phyloP scores from a whole-genome alignment of 2,329 filamentous ascomycete genomes.

The Lachnellula suecica region DNA sequence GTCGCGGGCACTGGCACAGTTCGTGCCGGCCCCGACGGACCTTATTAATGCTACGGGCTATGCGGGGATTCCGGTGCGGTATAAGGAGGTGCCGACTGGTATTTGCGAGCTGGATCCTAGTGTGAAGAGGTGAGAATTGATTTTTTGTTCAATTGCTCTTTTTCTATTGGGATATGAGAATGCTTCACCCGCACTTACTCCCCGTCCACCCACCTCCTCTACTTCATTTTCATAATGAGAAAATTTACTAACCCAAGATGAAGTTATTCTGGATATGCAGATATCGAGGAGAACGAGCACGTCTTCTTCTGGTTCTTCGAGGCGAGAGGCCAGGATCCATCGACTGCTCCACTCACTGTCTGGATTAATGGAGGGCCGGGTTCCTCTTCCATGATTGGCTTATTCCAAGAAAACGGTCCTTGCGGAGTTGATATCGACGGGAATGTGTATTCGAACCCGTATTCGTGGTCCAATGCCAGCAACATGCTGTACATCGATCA shows the following conservation, averaged over 20 bases:
- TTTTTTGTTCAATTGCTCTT: too few relatives aligned
- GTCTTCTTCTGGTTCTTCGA: constrained; percentile 47
- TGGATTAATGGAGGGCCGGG: constrained; percentile 70
- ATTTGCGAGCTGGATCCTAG: constrained; percentile 44
- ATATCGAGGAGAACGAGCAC: constrained; percentile 40
- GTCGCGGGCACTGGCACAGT: constrained; percentile 28
- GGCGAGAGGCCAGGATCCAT: constrained; percentile 44
- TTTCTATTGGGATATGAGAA: too few relatives aligned
- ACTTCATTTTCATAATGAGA: too few relatives aligned
- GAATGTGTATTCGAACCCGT: constrained; percentile 41
- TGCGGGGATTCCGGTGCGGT: constrained; percentile 42
- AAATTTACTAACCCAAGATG: too few relatives aligned
- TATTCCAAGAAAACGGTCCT: constrained; percentile 59
- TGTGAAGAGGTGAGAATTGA: too few relatives aligned
- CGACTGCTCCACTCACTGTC: constrained; percentile 49
- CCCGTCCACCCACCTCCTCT: too few relatives aligned
- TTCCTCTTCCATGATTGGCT: constrained; percentile 59
- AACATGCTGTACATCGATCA: constrained; percentile 46
- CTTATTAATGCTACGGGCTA: constrained; percentile 37
- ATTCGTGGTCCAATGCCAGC: constrained; percentile 60
- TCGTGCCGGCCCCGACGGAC: constrained; percentile 37
- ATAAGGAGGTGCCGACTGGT: constrained; percentile 46
- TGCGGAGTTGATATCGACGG: constrained; percentile 40
- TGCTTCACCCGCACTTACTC: too few relatives aligned
- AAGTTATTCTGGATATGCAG: constrained; percentile 43